A percentile compares a stretch with the other conserved stretches of the same genome.
Conservation (phyloP, 1,284 basidiomycete genomes). For the Puccinia coronata region DNA sequence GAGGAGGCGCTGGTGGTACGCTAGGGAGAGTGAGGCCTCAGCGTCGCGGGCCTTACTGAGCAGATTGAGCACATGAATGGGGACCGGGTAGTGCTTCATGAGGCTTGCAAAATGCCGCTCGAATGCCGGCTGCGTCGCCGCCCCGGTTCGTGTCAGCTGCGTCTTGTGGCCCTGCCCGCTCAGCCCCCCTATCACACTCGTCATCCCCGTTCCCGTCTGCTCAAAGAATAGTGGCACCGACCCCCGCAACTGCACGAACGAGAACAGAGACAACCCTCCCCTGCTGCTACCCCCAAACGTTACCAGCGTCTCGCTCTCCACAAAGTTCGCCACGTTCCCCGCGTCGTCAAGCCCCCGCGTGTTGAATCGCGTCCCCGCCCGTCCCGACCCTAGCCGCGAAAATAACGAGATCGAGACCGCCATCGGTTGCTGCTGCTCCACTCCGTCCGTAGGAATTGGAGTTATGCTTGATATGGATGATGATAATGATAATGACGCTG, state of each 20-base stretch:
- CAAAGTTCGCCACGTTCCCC: no score
- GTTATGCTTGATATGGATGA: constrained; percentile 62
- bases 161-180: constrained; percentile 55
- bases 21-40: no score
- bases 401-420: constrained; percentile 71
- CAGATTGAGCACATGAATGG: constrained; percentile 56
- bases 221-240: constrained; percentile 47
- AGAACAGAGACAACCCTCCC: constrained; percentile 37
- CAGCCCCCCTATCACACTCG: constrained; percentile 62
- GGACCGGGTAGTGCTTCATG: constrained; percentile 55
- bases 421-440: neutral
- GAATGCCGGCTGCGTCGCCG: constrained; percentile 57
- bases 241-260: constrained; percentile 28
- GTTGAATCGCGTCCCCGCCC: constrained; percentile 95
- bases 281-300: no score
- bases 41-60: constrained; percentile 76
- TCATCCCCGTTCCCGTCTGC: constrained; percentile 62
- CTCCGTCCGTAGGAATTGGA: constrained; percentile 64
- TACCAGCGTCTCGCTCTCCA: no score
- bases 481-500: no score
- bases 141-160: constrained; percentile 55
- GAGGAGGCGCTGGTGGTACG: constrained; percentile 75
- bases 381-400: constrained; percentile 85
- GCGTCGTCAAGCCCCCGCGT: constrained; percentile 97
- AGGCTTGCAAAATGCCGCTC: constrained; percentile 58